These are phyloP conservation scores for Hemisphaericaspora nanyangensis DNA, from an alignment of 805 yeast genomes.

Conservation along the genomic window DNA sequence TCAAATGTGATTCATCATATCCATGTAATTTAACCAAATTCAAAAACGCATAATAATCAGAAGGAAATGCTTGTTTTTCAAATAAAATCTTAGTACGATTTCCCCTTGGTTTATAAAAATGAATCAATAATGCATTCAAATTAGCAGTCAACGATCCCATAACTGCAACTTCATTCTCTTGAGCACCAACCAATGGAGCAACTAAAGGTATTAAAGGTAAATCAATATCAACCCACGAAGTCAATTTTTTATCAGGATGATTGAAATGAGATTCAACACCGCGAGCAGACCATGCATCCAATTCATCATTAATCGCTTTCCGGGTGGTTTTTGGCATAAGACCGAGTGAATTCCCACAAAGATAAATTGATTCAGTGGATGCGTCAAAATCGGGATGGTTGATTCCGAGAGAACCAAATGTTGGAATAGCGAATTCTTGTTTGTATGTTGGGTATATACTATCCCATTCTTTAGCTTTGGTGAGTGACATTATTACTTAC, in stretches of 20 bases:
- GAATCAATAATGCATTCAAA: slow-evolving; percentile 65
- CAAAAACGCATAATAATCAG: slow-evolving; percentile 82
- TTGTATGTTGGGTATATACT: slow-evolving; percentile 31
- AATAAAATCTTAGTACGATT: slow-evolving; percentile 66
- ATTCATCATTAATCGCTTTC: slow-evolving; percentile 56
- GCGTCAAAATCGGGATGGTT: slow-evolving; percentile 11
- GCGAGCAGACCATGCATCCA: slow-evolving; percentile 75
- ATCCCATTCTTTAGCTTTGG: slow-evolving; percentile 34
- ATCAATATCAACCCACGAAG: slow-evolving; percentile 84
- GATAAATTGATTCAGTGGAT: slow-evolving; percentile 43
- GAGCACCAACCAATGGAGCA: slow-evolving; percentile 76
- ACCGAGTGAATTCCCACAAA: slow-evolving; percentile 95
- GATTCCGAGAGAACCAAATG: slow-evolving; percentile 58
- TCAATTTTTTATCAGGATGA: slow-evolving; percentile 47
- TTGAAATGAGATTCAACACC: slow-evolving; percentile 85
- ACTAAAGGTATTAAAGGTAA: slow-evolving; percentile 66
- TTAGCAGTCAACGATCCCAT: slow-evolving; percentile 86
- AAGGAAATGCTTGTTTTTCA: slow-evolving; percentile 87
- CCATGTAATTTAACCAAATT: slow-evolving; percentile 68
- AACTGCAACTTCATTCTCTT: slow-evolving; percentile 71
- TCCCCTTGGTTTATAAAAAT: slow-evolving; percentile 69
- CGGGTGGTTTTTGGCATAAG: slow-evolving; percentile 72
- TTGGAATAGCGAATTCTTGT: slow-evolving; percentile 61
- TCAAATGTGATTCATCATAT: slow-evolving; percentile 48
- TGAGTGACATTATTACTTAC: slow-evolving; percentile 10